Base-by-base conservation (phyloP, 2,329 filamentous ascomycete genomes). In the Shiraia bambusicola region DNA sequence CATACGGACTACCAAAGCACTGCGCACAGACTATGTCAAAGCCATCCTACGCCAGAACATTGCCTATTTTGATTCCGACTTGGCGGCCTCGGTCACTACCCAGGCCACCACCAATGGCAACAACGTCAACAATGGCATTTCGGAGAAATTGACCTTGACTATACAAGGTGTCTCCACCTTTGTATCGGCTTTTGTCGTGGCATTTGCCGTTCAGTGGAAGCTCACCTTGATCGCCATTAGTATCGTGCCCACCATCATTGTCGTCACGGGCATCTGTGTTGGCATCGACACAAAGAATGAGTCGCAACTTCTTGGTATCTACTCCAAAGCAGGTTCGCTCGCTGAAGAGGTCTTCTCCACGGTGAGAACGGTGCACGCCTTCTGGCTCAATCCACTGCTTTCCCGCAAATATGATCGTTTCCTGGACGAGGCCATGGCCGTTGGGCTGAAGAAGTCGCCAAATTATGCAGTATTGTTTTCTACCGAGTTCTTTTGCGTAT, bases 61-160 rank as follows among this genome's bases (percentile, higher is more conserved):
- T 17, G 67, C 64, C 1, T 70, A 65, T 42, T 71, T 71, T 34
- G 93, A 97, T 69, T 93, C 93, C 61, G 78, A 95, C 11, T 92
- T 91, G 37, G 87, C 90, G 25, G 91, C 92, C 44, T 93, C 96
- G 70, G 88, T 97, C 47, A 95, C 91, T 0, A 95, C 91, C 1
- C 84, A 91, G 50, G 95, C 96, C 56, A 97, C 92, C 0, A 86
- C 91, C 9, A 92, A 97, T 66, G 95, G 89, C 31, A 96, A 95
- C 60, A 75, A 95, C 38, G 85, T 97, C 40, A 92, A 96, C 67
- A 91, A 95, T 54, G 92, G 90, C 42, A 89, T 98, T 32, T 62
- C 65, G 1, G 64, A 66, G 30, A 69, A 67, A 45, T 63, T 74
- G 3, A 70, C 70, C 3, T 65, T 75, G 25, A 72, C 71, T 31